Evolutionary conservation across 129 eudicot genomes (phyloP).

Genomic region (Flaveria linearis): DNA sequence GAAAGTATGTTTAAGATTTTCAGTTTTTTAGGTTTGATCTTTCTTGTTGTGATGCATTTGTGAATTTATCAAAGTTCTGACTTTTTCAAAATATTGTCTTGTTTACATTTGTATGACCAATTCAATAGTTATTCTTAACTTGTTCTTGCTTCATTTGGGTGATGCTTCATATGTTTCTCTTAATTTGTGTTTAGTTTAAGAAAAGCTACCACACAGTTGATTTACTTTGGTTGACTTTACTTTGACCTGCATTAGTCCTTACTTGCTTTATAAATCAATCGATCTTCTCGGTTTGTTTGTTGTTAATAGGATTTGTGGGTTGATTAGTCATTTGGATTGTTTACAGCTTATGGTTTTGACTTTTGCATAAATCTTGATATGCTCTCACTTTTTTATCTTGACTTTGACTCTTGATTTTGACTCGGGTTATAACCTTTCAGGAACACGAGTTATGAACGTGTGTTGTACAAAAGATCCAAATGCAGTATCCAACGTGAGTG

Average conservation of each 20-base stretch:
- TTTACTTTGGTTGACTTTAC: not conserved
- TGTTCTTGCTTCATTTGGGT: conserved; percentile 8
- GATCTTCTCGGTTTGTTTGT: not conserved
- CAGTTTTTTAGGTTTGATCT: not conserved
- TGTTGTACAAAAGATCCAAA: conserved; percentile 71
- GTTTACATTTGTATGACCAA: not conserved
- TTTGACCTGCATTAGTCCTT: not conserved
- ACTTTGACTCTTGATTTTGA: conserved; percentile 10
- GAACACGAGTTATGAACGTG: conserved; percentile 64
- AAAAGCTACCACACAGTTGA: not conserved
- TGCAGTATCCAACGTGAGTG: conserved; percentile 41
- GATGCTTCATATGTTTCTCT: not conserved
- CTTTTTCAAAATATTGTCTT: not conserved
- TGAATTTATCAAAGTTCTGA: not conserved
- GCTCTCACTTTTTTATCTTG: not conserved
- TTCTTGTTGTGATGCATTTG: conserved; percentile 8
- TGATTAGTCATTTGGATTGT: not conserved
- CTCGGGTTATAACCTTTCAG: conserved; percentile 39
- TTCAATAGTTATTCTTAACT: conserved; percentile 3
- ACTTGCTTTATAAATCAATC: not conserved
- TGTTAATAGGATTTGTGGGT: not conserved
- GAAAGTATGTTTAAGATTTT: not conserved
- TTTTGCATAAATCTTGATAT: not conserved
- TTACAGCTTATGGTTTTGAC: not conserved
- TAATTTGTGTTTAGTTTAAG: not conserved